These are phyloP conservation scores for Notholithocarpus densiflorus DNA, from an alignment of 306 rosid genomes.

Conservation along the genomic window DNA sequence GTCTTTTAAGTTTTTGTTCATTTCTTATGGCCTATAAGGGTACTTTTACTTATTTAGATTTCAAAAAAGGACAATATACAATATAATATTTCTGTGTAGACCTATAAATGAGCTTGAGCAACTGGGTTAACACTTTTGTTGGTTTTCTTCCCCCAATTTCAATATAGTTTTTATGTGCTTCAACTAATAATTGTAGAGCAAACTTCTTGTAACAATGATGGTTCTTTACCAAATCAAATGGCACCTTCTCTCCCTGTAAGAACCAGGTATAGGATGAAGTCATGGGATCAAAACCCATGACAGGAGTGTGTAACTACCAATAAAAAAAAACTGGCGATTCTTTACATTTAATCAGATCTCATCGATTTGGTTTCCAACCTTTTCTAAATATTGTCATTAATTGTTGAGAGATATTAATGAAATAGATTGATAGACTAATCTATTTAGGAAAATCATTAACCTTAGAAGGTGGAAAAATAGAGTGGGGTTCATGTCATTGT, in stretches of 20 bases:
- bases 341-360: neutral
- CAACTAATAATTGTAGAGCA: too few relatives aligned
- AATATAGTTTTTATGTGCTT: neutral
- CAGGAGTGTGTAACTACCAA: too few relatives aligned
- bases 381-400: neutral
- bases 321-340: neutral
- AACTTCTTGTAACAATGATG: neutral
- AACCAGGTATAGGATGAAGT: too few relatives aligned
- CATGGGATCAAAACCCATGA: too few relatives aligned
- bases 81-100: neutral
- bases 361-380: neutral
- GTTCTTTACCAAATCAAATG: neutral
- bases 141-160: neutral
- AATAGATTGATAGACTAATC: neutral
- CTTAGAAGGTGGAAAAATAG: neutral
- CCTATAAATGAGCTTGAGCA: neutral
- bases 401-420: neutral
- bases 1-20: neutral
- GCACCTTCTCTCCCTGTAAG: too few relatives aligned
- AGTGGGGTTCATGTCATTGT: neutral
- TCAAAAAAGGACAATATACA: neutral
- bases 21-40: neutral
- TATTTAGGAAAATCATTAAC: neutral
- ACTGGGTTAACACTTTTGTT: neutral
- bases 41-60: neutral